phyloP scores from a whole-genome alignment of 768 basidiomycete species.

The Cystofilobasidium ferigula region DNA sequence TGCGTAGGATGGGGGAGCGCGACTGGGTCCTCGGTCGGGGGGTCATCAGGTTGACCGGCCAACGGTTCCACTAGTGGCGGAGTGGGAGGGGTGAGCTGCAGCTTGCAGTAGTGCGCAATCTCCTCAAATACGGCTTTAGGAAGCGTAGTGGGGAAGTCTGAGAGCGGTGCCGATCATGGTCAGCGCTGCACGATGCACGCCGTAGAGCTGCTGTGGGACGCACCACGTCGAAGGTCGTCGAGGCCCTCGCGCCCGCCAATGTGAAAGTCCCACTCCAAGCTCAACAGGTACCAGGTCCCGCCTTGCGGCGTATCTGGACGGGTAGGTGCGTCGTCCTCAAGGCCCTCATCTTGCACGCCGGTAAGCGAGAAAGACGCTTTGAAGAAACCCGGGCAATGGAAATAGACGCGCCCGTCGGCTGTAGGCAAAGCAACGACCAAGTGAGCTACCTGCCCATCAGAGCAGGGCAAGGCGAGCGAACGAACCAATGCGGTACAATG shows the following conservation, averaged over 20 bases:
- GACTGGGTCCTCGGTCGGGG: slow-evolving; percentile 5
- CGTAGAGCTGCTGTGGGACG: too few species aligned
- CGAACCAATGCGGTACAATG: slow-evolving; percentile 12
- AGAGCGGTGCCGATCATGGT: not conserved
- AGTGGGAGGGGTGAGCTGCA: slow-evolving; percentile 8
- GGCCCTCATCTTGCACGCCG: slow-evolving; percentile 43
- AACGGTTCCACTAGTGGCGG: slow-evolving; percentile 1
- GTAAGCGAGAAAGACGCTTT: slow-evolving; percentile 61
- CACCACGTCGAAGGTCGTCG: slow-evolving; percentile 25
- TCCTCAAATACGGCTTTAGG: slow-evolving; percentile 26
- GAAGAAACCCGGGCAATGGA: slow-evolving; percentile 61
- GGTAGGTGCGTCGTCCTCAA: not conserved
- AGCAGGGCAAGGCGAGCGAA: not conserved
- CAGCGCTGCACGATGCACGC: too few species aligned
- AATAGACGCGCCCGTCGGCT: slow-evolving; percentile 71
- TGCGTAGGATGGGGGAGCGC: not conserved
- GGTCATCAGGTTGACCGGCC: not conserved
- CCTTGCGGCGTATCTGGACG: slow-evolving; percentile 38
- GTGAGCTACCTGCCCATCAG: not conserved
- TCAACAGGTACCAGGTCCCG: slow-evolving; percentile 53
- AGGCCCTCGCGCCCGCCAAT: slow-evolving; percentile 42
- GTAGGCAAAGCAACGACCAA: not conserved
- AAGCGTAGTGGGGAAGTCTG: slow-evolving; percentile 27
- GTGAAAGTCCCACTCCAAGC: slow-evolving; percentile 53
- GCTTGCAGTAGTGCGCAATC: slow-evolving; percentile 6